Evolutionary conservation across 1,284 basidiomycete genomes (phyloP).

Genomic region (Lignosus rhinocerotis): DNA sequence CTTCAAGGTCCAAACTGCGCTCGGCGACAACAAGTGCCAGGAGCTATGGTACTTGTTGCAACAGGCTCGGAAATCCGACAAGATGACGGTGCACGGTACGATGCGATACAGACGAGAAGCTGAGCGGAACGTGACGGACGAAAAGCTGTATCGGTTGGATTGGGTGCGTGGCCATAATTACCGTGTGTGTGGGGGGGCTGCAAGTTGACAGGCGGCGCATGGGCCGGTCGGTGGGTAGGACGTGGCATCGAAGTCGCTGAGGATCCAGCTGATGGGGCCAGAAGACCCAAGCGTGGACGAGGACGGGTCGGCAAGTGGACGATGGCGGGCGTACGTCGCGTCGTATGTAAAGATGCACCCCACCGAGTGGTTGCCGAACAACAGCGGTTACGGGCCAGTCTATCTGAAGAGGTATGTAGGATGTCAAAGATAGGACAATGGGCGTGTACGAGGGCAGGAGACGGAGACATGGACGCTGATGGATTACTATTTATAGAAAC

Average conservation of each 20-base stretch:
- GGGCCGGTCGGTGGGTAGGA: conserved; percentile 49
- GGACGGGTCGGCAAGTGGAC: conserved; percentile 44
- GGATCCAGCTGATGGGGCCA: conserved; percentile 76
- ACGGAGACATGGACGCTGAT: conserved; percentile 18
- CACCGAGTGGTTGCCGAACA: conserved; percentile 65
- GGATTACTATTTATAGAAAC: conserved; percentile 39
- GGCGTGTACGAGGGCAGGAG: conserved; percentile 20
- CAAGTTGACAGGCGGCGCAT: conserved; percentile 6
- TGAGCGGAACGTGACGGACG: conserved; percentile 86
- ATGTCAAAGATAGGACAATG: conserved; percentile 19
- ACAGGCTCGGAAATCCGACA: conserved; percentile 49
- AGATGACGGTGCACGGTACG: conserved; percentile 66
- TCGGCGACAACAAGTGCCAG: conserved; percentile 73
- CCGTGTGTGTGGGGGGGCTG: not conserved
- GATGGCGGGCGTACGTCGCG: conserved; percentile 89
- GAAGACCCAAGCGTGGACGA: conserved; percentile 78
- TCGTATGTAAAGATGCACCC: conserved; percentile 76
- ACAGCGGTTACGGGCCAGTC: conserved; percentile 38
- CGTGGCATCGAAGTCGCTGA: conserved; percentile 59
- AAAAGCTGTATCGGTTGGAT: conserved; percentile 89
- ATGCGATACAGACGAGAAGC: conserved; percentile 91
- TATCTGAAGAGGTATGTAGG: conserved; percentile 33
- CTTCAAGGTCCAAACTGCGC: conserved; percentile 79
- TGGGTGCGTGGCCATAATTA: conserved; percentile 64
- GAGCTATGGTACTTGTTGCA: conserved; percentile 69